A percentile compares a stretch with the other conserved stretches of the same genome.
phyloP scores from a whole-genome alignment of 164 flowering plant genomes.

The Stephania yunnanensis region DNA sequence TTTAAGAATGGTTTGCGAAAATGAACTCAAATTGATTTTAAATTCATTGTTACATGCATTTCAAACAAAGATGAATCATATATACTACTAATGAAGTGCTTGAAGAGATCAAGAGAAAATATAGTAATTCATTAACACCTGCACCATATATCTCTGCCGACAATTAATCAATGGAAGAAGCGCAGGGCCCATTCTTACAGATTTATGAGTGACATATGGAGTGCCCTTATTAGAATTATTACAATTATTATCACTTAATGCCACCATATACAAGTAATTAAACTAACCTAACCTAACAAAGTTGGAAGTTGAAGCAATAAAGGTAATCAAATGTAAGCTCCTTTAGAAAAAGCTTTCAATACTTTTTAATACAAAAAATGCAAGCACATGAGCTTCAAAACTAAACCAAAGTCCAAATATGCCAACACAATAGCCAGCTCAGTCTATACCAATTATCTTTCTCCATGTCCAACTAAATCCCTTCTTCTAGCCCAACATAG shows the following conservation, averaged over 20 bases:
- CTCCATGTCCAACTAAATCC: neutral
- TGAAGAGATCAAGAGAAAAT: neutral
- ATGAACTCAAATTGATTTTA: neutral
- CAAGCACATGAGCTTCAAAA: constrained; percentile 1
- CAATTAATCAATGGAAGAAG: constrained; percentile 1
- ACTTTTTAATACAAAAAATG: neutral
- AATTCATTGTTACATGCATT: neutral
- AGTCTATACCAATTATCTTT: neutral
- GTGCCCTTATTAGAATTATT: neutral
- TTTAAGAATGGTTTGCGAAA: too few relatives aligned
- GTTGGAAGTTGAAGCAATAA: constrained; percentile 1
- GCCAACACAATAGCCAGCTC: neutral
- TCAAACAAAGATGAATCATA: neutral
- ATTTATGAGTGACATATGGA: neutral
- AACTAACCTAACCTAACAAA: neutral
- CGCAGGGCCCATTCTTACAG: neutral
- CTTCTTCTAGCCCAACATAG: neutral
- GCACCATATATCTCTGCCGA: neutral
- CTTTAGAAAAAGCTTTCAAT: neutral
- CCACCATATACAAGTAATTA: neutral
- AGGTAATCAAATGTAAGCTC: constrained; percentile 1
- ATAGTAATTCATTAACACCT: neutral
- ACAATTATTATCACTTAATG: neutral
- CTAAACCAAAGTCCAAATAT: neutral
- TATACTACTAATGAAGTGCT: neutral